Percentiles rank a stretch among this genome's conserved stretches.
These are phyloP conservation scores for Albugo laibachii DNA, from an alignment of 352 stramenopile genomes.

Conservation along the genomic window DNA sequence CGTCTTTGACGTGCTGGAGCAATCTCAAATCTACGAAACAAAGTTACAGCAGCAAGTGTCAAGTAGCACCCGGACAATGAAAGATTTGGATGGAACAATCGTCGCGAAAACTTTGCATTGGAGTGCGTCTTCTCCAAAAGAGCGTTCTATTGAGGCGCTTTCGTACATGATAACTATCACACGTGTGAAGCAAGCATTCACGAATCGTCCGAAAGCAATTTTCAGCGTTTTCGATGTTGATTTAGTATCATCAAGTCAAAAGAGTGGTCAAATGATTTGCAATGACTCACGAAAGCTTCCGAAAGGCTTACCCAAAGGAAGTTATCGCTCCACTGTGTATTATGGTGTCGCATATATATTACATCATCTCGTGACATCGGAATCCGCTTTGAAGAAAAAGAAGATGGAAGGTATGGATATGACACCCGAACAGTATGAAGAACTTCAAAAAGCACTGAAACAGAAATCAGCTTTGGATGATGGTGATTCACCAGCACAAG, in stretches of 20 bases:
- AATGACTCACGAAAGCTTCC: not conserved
- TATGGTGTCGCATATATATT: slow-evolving; percentile 92
- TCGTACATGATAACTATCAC: slow-evolving; percentile 36
- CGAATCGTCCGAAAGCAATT: slow-evolving; percentile 21
- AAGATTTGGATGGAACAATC: too few species aligned
- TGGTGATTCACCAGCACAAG: slow-evolving; percentile 65
- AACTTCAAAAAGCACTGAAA: slow-evolving; percentile 87
- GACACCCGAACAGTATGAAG: slow-evolving; percentile 94
- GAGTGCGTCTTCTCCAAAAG: slow-evolving; percentile 56
- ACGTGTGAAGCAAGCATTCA: slow-evolving; percentile 32
- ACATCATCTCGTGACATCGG: slow-evolving; percentile 83
- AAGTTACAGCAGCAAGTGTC: slow-evolving; percentile 12
- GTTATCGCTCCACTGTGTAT: slow-evolving; percentile 70
- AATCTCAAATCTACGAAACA: slow-evolving; percentile 2
- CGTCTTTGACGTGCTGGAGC: slow-evolving; percentile 53
- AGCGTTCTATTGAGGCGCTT: slow-evolving; percentile 60
- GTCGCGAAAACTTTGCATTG: slow-evolving; percentile 14
- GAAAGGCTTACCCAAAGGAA: slow-evolving; percentile 13
- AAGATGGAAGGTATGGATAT: slow-evolving; percentile 94
- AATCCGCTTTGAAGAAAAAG: slow-evolving; percentile 88
- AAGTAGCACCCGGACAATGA: too few species aligned
- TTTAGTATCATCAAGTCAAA: slow-evolving; percentile 34
- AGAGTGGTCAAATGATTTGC: slow-evolving; percentile 17
- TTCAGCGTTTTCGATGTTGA: slow-evolving; percentile 51
- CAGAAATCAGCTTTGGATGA: slow-evolving; percentile 88